Conservation (phyloP, 345 rosid species). For the Zanthoxylum bungeanum region DNA sequence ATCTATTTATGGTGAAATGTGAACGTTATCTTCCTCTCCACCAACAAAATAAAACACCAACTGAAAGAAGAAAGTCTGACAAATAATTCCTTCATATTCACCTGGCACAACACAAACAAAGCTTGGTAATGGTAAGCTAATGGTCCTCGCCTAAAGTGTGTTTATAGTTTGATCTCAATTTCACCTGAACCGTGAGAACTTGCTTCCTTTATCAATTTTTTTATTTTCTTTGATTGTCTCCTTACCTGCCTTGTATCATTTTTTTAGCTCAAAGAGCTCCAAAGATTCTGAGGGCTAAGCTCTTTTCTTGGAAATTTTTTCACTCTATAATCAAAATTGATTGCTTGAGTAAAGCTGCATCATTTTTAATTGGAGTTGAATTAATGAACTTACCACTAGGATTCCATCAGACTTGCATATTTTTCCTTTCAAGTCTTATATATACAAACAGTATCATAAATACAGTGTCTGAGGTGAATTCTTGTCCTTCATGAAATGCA, state of each 20-base stretch:
- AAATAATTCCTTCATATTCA: not conserved
- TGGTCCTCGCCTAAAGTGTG: not conserved
- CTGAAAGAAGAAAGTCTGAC: not conserved
- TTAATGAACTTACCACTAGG: not conserved
- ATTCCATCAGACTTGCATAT: not conserved
- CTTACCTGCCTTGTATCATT: not conserved
- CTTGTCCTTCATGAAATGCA: not conserved
- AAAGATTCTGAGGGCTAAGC: not conserved
- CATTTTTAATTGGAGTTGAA: not conserved
- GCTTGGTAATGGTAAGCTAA: not conserved
- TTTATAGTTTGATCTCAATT: not conserved
- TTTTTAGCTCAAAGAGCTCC: not conserved
- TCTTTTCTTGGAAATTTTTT: constrained; percentile 1
- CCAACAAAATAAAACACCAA: not conserved
- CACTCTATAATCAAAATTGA: not conserved
- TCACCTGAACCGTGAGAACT: not conserved
- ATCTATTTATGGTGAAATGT: constrained; percentile 2
- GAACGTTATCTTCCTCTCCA: constrained; percentile 24
- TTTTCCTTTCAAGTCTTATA: not conserved
- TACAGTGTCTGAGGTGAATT: not conserved
- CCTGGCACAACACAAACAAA: not conserved
- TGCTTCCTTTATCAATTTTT: not conserved
- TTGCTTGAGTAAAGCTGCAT: not conserved
- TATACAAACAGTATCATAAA: too few species aligned
- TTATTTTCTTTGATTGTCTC: not conserved